Percentiles rank a stretch among this genome's conserved stretches.
Conservation (phyloP, 345 rosid genomes). For the Gossypium stocksii region DNA sequence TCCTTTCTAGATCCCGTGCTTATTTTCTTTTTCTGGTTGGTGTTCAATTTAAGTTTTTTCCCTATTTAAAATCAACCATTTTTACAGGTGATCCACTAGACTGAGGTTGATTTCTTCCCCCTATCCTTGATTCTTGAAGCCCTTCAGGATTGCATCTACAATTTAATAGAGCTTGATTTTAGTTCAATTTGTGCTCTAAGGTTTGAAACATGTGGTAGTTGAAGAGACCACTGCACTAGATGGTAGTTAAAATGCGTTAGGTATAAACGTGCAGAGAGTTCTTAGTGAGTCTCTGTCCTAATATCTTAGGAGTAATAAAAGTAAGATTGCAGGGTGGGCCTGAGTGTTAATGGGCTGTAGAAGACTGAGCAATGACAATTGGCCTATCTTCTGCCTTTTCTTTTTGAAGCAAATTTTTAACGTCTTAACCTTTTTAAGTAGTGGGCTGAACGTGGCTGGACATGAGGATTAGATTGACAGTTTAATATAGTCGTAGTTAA, state of each 20-base stretch:
- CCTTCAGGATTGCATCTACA: neutral
- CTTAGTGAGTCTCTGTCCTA: neutral
- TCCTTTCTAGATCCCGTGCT: neutral
- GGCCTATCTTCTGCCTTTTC: neutral
- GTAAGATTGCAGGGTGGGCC: neutral
- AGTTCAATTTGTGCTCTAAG: neutral
- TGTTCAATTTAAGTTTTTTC: neutral
- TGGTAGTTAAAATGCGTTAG: neutral
- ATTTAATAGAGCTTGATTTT: neutral
- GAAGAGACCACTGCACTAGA: neutral
- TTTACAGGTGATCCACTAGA: neutral
- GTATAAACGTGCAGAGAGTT: neutral
- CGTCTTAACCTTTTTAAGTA: neutral
- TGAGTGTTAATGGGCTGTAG: neutral
- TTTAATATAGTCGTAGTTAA: neutral
- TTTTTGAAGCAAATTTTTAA: neutral
- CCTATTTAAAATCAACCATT: neutral
- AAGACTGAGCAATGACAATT: neutral
- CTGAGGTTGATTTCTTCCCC: neutral
- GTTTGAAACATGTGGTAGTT: conserved; percentile 4
- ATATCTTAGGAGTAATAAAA: neutral
- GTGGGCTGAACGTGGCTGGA: no score
- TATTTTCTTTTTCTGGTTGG: neutral
- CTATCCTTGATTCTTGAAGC: neutral
- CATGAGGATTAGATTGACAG: no score